Percentiles rank a stretch among this genome's conserved stretches.
These are phyloP conservation scores for Epicoccum sorghinum DNA, from an alignment of 2,329 filamentous ascomycete species.

Conservation along the genomic window DNA sequence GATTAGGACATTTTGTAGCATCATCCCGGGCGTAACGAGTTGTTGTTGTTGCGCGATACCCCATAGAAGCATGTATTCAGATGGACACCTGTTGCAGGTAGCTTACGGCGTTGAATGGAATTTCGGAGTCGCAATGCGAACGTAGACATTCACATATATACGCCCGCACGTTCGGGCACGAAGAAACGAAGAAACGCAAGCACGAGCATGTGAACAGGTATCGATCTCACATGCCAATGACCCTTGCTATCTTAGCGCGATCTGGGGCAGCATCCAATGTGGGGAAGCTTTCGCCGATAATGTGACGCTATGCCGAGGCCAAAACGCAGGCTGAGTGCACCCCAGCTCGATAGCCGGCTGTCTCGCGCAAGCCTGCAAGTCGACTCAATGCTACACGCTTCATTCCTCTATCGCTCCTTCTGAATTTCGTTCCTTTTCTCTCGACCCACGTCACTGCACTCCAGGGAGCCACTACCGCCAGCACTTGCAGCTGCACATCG, in stretches of 20 bases:
- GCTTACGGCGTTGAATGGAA: conserved; percentile 10
- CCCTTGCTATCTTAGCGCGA: conserved; percentile 27
- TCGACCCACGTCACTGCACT: background rate
- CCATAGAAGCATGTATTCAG: conserved; percentile 3
- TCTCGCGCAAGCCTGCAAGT: conserved; percentile 11
- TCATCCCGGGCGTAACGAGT: conserved; percentile 4
- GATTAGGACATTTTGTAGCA: background rate
- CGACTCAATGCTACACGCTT: conserved; percentile 12
- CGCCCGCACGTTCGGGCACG: too few species aligned
- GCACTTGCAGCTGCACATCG: conserved; percentile 2
- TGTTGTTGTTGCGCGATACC: conserved; percentile 14
- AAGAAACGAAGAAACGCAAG: background rate
- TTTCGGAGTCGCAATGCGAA: too few species aligned
- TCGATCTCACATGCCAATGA: conserved; percentile 35
- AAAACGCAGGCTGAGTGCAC: conserved; percentile 28
- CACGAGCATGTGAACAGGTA: conserved; percentile 25
- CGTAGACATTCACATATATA: too few species aligned
- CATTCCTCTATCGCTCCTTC: background rate
- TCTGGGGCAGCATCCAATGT: conserved; percentile 25
- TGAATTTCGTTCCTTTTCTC: background rate
- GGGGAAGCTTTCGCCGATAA: conserved; percentile 39
- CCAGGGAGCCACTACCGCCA: background rate
- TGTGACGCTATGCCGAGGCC: conserved; percentile 46
- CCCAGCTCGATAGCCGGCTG: conserved; percentile 22
- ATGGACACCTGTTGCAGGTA: background rate